Evolutionary conservation across 306 rosid species (phyloP).

Genomic region (Quercus dentata): DNA sequence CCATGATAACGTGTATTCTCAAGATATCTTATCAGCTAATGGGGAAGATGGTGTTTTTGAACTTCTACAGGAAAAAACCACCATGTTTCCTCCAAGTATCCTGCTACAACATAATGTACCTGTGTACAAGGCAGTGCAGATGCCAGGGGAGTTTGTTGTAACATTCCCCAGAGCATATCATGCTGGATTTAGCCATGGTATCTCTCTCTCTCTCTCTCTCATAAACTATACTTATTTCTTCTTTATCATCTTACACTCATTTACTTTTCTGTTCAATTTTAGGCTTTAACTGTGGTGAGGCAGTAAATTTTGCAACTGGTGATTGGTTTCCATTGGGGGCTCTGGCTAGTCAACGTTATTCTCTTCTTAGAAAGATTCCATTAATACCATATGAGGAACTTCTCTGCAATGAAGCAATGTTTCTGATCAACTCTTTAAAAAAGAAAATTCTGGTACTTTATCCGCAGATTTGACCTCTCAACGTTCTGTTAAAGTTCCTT

Average conservation of each 20-base stretch:
- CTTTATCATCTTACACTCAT: neutral
- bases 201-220: neutral
- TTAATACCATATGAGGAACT: slow-evolving; percentile 41
- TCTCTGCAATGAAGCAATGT: slow-evolving; percentile 42
- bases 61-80: slow-evolving; percentile 32
- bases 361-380: slow-evolving; percentile 23
- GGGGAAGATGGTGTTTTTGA: slow-evolving; percentile 22
- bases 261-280: neutral
- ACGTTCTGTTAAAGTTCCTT: slow-evolving; percentile 14
- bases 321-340: slow-evolving; percentile 43
- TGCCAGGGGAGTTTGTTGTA: slow-evolving; percentile 45
- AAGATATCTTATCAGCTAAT: slow-evolving; percentile 5
- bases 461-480: slow-evolving; percentile 11
- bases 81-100: slow-evolving; percentile 34
- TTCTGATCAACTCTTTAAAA: slow-evolving; percentile 15
- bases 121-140: slow-evolving; percentile 36
- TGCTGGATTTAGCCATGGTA: slow-evolving; percentile 41
- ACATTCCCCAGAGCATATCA: slow-evolving; percentile 44
- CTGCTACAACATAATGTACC: slow-evolving; percentile 31
- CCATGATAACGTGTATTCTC: slow-evolving; percentile 18
- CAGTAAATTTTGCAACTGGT: slow-evolving; percentile 35
- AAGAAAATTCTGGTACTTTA: slow-evolving; percentile 3
- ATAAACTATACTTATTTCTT: neutral
- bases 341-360: slow-evolving; percentile 27
- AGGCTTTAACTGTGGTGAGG: slow-evolving; percentile 53